Percentiles rank a stretch among this genome's conserved stretches.
These are phyloP conservation scores for Irpex rosettiformis DNA, from an alignment of 1,284 basidiomycete species.

Conservation along the genomic window DNA sequence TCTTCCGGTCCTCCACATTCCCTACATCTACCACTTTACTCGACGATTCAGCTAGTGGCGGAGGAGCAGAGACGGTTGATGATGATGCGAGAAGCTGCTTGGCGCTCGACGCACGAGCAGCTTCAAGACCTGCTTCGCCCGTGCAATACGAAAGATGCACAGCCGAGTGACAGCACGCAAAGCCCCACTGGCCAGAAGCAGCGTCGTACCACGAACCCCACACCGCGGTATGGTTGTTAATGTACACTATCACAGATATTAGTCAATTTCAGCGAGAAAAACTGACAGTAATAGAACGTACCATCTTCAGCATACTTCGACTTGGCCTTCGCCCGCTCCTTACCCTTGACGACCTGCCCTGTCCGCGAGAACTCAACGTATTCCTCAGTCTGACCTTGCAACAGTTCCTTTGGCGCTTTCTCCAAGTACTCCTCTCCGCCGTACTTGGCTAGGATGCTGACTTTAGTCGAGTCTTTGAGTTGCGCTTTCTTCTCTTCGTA, in stretches of 20 bases:
- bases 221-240: conserved; percentile 91
- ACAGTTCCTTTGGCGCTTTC: conserved; percentile 82
- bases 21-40: conserved; percentile 24
- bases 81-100: conserved; percentile 55
- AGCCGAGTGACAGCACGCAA: conserved; percentile 89
- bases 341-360: conserved; percentile 91
- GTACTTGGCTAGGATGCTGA: conserved; percentile 85
- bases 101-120: conserved; percentile 67
- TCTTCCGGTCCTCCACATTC: conserved; percentile 33
- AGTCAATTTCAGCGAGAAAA: background rate
- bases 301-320: conserved; percentile 97
- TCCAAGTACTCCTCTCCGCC: conserved; percentile 95
- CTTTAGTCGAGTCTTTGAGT: conserved; percentile 83
- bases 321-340: conserved; percentile 77
- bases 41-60: conserved; percentile 18
- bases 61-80: conserved; percentile 14
- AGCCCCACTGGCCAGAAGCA: conserved; percentile 81
- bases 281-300: conserved; percentile 34
- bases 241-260: conserved; percentile 51
- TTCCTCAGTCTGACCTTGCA: conserved; percentile 93
- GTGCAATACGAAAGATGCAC: conserved; percentile 93
- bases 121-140: conserved; percentile 84
- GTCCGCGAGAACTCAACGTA: conserved; percentile 97
- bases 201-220: conserved; percentile 97
- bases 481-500: conserved; percentile 92